Base-by-base conservation (phyloP, 345 rosid species). In the Linum usitatissimum region DNA sequence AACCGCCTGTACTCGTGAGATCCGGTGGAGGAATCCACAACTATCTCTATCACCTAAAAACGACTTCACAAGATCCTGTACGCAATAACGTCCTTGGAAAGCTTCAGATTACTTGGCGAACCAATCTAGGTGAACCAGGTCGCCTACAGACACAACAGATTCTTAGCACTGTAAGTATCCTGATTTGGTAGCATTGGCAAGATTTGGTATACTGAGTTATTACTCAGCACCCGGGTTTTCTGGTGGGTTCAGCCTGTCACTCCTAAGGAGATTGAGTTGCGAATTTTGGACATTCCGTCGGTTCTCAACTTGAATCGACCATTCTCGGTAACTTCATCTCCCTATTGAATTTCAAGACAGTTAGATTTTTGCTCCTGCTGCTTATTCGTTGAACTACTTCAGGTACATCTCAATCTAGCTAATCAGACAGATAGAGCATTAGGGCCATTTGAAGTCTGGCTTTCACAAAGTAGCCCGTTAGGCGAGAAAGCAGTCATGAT, bases 91-190 rank as follows among this genome's bases (percentile, higher is more conserved):
- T 90, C 69, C 86, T 93, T 12, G 99, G 97, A 67, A 93, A 93
- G 83, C 80, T 93, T 78, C 97, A 87, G 76, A 90, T 93, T 68
- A 84, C 90, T 19, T 90, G 99, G 99, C 97, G 89, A 62, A 86
- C 92, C 53, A 93, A 93, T 82, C 71, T 93, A 78, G 97, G 97
- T 14, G 99, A 93, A 77, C 89, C 97, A 54, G 99, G 99, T 63
- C 97, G 99, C 61, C 74, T 93, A 63, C 99, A 90, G 76, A 93
- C 97, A 17, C 96, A 93, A 70, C 99, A 93, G 75, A 93, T 93
- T 73, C 94, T 93, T 71, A 87, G 91, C 67, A 74, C 84, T 48
- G 99, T 87, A 79, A 86, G 97, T 77, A 19, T 53, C 30, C 59
- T 55, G 30, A 19, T 55, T 18, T 7, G 8, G 38, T 34, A 34